Evolutionary conservation across 768 basidiomycete species (phyloP), one percentile per base, ranked within the genome.

Genomic region (Boletus coccyginus): DNA sequence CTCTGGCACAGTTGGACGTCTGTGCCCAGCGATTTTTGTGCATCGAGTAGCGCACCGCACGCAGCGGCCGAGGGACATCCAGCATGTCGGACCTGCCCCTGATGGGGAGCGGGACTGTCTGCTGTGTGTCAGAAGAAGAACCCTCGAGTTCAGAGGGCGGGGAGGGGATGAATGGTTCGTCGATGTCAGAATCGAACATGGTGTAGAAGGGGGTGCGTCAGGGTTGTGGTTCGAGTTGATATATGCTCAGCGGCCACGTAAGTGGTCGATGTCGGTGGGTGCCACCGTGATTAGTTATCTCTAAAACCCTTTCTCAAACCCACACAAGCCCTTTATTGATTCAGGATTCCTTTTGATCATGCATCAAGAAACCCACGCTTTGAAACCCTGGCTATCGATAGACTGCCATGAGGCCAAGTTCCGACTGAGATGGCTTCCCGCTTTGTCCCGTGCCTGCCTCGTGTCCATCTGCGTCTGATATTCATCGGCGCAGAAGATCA

Each of bases 1-100:
- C 69, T 55, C 66, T 63, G n/a, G 72, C 71, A 52, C 73, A 73
- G 49, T 73, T 66, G 41, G 70, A 68, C 13, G 70, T 71, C 55
- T 64, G 72, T 50, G 72, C 49, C 70, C 70, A 71, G 7, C 71
- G 66, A 21, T 52, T 63, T 16, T 70, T 70, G 60, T 70, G 70
- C 57, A 62, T 58, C 53, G 70, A 71, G 50, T 40, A 73, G 49
- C 72, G 70, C 24, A 72, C 72, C 24, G 66, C 71, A 8, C 63
- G 71, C 27, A 71, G 62, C n/a, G 59, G 58, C 46, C 68, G 62
- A 42, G 66, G 70, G 27, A 63, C 45, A 43, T 71, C 70, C 5
- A 63, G 46, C 68, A 65, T 65, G 27, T 50, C 40, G 36, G 62
- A 4, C 46, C 63, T 55, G 10, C 52, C 61, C 56, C 61, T 60